Percentiles rank a stretch among this genome's conserved stretches.
Conservation (phyloP, 2,329 filamentous ascomycete genomes). For the Trichophyton mentagrophytes region DNA sequence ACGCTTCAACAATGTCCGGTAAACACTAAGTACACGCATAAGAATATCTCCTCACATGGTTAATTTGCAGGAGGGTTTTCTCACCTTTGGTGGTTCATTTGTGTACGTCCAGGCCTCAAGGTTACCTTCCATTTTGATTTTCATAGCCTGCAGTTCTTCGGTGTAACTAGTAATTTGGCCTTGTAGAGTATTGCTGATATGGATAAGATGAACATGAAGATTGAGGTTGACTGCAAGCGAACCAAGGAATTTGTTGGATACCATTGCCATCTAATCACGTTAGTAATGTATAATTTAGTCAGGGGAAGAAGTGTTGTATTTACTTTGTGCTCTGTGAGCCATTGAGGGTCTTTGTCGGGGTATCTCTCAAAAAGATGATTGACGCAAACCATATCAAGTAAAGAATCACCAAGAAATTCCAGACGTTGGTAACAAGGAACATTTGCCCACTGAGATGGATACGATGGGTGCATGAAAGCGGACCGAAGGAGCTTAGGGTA, state of each 20-base stretch:
- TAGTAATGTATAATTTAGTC: neutral
- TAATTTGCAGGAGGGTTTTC: neutral
- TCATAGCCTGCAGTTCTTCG: constrained; percentile 25
- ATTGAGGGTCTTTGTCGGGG: constrained; percentile 75
- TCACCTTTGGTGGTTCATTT: constrained; percentile 33
- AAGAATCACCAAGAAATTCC: constrained; percentile 80
- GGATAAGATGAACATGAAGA: constrained; percentile 60
- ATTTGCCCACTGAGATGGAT: constrained; percentile 59
- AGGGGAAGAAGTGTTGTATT: constrained; percentile 5
- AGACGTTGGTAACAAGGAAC: constrained; percentile 81
- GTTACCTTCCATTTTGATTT: constrained; percentile 20
- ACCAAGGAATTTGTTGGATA: constrained; percentile 86
- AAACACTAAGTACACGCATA: constrained; percentile 42
- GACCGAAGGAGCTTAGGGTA: constrained; percentile 66
- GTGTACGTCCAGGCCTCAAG: constrained; percentile 34
- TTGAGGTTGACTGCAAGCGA: constrained; percentile 65
- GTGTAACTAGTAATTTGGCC: constrained; percentile 39
- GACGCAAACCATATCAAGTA: constrained; percentile 76
- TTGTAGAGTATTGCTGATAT: constrained; percentile 27
- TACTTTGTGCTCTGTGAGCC: constrained; percentile 89
- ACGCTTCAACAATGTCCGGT: constrained; percentile 78
- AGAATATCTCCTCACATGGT: constrained; percentile 15
- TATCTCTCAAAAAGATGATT: constrained; percentile 67
- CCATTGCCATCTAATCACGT: constrained; percentile 67
- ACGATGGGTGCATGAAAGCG: constrained; percentile 80